A percentile compares a stretch with the other conserved stretches of the same genome.
Conservation (phyloP, 768 basidiomycete genomes). For the Suillus subalutaceus region DNA sequence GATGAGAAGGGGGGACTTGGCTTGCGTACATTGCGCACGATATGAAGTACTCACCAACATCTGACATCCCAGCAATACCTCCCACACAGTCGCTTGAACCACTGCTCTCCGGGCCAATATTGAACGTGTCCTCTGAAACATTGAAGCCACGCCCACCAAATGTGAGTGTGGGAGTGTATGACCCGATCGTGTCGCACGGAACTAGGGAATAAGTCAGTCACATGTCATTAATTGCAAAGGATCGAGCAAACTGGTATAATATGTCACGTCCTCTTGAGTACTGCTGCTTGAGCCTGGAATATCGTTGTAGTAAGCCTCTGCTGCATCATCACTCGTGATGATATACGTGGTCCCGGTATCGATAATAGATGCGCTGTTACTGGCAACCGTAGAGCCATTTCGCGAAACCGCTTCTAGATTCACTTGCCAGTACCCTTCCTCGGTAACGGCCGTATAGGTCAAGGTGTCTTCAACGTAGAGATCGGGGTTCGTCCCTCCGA, state of each 20-base stretch:
- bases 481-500: conserved; percentile 53
- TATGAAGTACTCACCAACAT: conserved; percentile 2
- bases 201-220: conserved; percentile 20
- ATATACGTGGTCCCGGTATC: conserved; percentile 37
- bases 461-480: conserved; percentile 48
- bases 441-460: conserved; percentile 38
- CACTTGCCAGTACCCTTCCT: conserved; percentile 42
- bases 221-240: neutral
- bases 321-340: conserved; percentile 28
- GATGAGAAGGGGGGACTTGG: neutral
- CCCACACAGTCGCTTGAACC: conserved; percentile 40
- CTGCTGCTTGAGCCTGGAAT: conserved; percentile 30
- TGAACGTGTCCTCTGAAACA: conserved; percentile 41
- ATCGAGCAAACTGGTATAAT: neutral
- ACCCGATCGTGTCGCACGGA: conserved; percentile 34
- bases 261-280: neutral
- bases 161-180: conserved; percentile 35
- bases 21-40: neutral
- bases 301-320: conserved; percentile 32
- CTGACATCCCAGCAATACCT: conserved; percentile 32
- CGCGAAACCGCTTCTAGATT: conserved; percentile 31
- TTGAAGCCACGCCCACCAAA: conserved; percentile 43
- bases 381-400: conserved; percentile 22
- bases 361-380: conserved; percentile 34
- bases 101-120: conserved; percentile 39